These are phyloP conservation scores for Candida chauliodis DNA, from an alignment of 805 yeast genomes.

Conservation along the genomic window DNA sequence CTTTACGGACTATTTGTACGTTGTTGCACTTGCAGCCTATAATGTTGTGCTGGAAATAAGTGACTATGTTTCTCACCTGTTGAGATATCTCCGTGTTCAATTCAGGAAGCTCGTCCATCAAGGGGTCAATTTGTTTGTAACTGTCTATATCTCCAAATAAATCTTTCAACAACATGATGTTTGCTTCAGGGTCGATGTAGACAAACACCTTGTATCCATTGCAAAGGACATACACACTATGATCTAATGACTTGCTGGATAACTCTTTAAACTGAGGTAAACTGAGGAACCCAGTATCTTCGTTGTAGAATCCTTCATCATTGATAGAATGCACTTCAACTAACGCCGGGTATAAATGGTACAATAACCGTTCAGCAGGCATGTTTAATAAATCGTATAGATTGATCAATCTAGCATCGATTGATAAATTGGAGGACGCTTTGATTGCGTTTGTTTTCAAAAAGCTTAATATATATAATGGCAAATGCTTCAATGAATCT, in stretches of 20 bases:
- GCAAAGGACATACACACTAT: slow-evolving; percentile 77
- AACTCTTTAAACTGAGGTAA: slow-evolving; percentile 50
- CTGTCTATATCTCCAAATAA: slow-evolving; percentile 60
- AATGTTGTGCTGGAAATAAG: slow-evolving; percentile 42
- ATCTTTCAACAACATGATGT: slow-evolving; percentile 65
- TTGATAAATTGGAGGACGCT: slow-evolving; percentile 43
- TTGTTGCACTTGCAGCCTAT: slow-evolving; percentile 37
- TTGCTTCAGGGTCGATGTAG: slow-evolving; percentile 69
- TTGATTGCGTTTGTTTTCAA: slow-evolving; percentile 65
- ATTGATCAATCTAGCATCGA: slow-evolving; percentile 64
- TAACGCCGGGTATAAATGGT: slow-evolving; percentile 76
- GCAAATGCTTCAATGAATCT: slow-evolving; percentile 67
- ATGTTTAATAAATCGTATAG: slow-evolving; percentile 48
- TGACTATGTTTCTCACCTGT: slow-evolving; percentile 63
- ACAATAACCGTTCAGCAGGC: slow-evolving; percentile 54
- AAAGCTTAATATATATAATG: slow-evolving; percentile 64
- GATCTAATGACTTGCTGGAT: slow-evolving; percentile 43
- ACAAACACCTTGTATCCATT: slow-evolving; percentile 59
- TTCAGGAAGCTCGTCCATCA: slow-evolving; percentile 60
- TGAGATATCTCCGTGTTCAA: slow-evolving; percentile 64
- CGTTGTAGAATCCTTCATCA: slow-evolving; percentile 42
- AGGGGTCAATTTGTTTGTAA: slow-evolving; percentile 45
- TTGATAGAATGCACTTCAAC: slow-evolving; percentile 65
- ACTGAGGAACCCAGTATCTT: slow-evolving; percentile 37
- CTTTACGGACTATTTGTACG: slow-evolving; percentile 61